A percentile compares a stretch with the other conserved stretches of the same genome.
phyloP scores from a whole-genome alignment of 2,329 filamentous ascomycete genomes.

The Verticillium zaregamsianum region DNA sequence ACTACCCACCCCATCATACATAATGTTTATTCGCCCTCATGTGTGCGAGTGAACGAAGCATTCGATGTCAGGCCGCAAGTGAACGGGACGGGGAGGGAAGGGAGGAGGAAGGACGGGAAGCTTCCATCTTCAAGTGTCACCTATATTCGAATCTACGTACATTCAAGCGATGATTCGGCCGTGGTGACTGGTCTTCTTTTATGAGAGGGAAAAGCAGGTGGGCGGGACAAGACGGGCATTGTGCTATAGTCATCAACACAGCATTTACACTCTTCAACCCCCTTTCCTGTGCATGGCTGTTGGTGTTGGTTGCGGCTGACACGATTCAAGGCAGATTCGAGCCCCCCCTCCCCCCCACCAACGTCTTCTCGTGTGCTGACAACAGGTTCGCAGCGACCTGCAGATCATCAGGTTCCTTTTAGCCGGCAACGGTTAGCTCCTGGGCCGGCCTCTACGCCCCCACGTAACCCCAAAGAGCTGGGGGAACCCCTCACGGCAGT shows the following conservation, averaged over 20 bases:
- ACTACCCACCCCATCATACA: slow-evolving; percentile 7
- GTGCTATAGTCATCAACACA: neutral
- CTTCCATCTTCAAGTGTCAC: slow-evolving; percentile 2
- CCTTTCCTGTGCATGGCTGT: neutral
- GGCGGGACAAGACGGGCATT: neutral
- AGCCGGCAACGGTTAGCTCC: neutral
- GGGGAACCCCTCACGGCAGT: neutral
- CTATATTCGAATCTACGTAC: slow-evolving; percentile 4
- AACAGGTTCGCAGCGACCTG: neutral
- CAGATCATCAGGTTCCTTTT: neutral
- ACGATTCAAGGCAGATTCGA: neutral
- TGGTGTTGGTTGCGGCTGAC: neutral
- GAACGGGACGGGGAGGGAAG: neutral
- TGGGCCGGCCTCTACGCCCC: neutral
- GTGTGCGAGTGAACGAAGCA: neutral
- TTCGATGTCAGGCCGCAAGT: neutral
- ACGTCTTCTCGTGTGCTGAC: neutral
- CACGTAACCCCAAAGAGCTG: neutral
- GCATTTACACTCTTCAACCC: neutral
- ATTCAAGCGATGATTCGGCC: neutral
- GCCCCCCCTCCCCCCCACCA: neutral
- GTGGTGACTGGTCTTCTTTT: neutral
- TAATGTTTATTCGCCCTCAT: slow-evolving; percentile 13
- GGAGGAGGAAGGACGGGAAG: neutral
- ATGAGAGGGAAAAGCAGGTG: neutral